A percentile compares a stretch with the other conserved stretches of the same genome.
Evolutionary conservation across 2,329 filamentous ascomycete species (phyloP).

Genomic region (Epichloe glyceriae): DNA sequence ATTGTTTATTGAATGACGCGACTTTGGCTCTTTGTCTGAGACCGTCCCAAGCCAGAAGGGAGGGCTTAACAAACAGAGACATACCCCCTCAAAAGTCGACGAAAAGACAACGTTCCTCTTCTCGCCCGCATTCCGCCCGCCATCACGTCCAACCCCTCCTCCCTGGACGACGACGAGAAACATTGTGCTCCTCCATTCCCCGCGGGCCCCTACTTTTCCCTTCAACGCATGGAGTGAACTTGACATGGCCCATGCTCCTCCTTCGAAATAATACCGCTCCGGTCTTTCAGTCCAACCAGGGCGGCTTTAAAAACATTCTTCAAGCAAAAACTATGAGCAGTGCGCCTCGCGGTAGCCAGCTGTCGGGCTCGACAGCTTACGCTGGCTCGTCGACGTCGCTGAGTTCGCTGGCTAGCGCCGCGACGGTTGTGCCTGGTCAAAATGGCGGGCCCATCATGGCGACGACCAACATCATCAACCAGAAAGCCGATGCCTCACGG

Average conservation of each 20-base stretch:
- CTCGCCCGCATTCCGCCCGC: constrained; percentile 1
- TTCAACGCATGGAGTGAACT: constrained; percentile 28
- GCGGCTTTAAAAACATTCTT: constrained; percentile 27
- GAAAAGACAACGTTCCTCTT: constrained; percentile 2
- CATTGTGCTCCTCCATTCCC: constrained; percentile 2
- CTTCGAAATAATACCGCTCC: constrained; percentile 46
- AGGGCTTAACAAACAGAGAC: constrained; percentile 2
- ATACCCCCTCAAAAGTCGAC: background rate
- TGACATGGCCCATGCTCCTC: constrained; percentile 47
- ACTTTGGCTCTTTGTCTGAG: constrained; percentile 5
- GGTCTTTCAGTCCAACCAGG: constrained; percentile 36
- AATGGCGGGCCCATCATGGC: constrained; percentile 55
- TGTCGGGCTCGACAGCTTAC: constrained; percentile 47
- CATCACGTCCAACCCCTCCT: background rate
- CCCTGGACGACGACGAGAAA: background rate
- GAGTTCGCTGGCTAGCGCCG: constrained; percentile 31
- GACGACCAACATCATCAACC: constrained; percentile 92
- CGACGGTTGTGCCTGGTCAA: constrained; percentile 28
- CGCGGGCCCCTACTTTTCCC: background rate
- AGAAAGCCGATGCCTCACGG: constrained; percentile 78
- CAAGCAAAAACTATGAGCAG: constrained; percentile 36
- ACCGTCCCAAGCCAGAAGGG: constrained; percentile 7
- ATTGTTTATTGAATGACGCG: constrained; percentile 9
- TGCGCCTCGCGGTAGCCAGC: constrained; percentile 45
- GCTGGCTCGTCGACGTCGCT: constrained; percentile 40